These are phyloP conservation scores for Tetramitus jugosus DNA, from an alignment of 208 protist genomes.

Conservation along the genomic window DNA sequence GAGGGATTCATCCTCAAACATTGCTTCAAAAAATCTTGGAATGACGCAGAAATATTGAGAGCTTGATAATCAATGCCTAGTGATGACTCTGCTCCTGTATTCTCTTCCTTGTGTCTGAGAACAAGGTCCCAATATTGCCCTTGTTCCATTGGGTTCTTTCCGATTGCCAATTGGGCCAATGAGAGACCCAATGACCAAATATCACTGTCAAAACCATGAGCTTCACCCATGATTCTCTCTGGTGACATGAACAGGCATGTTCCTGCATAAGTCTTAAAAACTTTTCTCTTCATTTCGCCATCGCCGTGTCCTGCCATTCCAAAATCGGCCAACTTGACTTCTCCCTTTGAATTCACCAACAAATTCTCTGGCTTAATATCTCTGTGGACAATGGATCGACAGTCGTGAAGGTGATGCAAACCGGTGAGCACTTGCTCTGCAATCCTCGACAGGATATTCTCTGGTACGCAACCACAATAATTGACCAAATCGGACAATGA, in stretches of 20 bases:
- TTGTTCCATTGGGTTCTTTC: not conserved
- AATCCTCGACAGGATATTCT: not conserved
- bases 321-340: conserved; percentile 69
- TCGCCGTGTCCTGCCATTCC: conserved; percentile 39
- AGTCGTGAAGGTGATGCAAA: not conserved
- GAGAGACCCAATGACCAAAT: not conserved
- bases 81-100: too few relatives aligned
- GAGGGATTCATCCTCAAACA: too few relatives aligned
- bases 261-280: not conserved
- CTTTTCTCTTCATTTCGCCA: not conserved
- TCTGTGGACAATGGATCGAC: conserved; percentile 40
- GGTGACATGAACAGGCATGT: not conserved
- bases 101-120: too few relatives aligned
- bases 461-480: not conserved
- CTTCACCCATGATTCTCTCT: not conserved
- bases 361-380: conserved; percentile 79
- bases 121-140: too few relatives aligned
- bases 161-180: not conserved
- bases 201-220: not conserved
- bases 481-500: not conserved
- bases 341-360: conserved; percentile 59
- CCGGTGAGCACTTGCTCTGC: not conserved
- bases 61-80: too few relatives aligned
- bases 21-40: too few relatives aligned
- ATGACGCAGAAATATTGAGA: too few relatives aligned